These are phyloP conservation scores for Vanilla planifolia DNA, from an alignment of 106 monocot genomes.

Conservation along the genomic window DNA sequence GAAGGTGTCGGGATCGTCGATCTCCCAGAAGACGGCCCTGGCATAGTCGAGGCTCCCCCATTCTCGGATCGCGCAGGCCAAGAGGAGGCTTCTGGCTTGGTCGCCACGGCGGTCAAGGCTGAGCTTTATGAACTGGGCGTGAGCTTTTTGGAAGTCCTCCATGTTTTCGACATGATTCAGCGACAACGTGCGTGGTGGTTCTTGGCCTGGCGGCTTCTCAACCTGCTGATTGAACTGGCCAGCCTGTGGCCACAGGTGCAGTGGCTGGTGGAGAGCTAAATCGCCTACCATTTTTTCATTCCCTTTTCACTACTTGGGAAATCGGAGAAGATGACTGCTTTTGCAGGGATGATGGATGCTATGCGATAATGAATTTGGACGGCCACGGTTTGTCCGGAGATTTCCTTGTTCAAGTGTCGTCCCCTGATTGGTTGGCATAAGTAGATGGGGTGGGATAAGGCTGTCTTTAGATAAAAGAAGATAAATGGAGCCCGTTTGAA, in stretches of 20 bases:
- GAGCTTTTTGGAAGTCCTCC: constrained; percentile 61
- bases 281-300: constrained; percentile 29
- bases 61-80: constrained; percentile 43
- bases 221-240: not conserved
- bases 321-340: too few relatives aligned
- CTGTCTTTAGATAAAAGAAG: too few relatives aligned
- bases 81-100: constrained; percentile 41
- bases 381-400: too few relatives aligned
- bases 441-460: too few relatives aligned
- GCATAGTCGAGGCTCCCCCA: constrained; percentile 76
- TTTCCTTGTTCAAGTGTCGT: too few relatives aligned
- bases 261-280: constrained; percentile 24
- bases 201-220: constrained; percentile 11
- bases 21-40: constrained; percentile 38
- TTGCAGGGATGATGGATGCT: too few relatives aligned
- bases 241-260: constrained; percentile 14
- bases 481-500: too few relatives aligned
- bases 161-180: constrained; percentile 29
- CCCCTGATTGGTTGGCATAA: too few relatives aligned
- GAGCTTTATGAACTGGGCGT: constrained; percentile 67
- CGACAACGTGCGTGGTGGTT: constrained; percentile 8
- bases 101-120: constrained; percentile 29
- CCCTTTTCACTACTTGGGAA: too few relatives aligned
- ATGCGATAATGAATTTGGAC: too few relatives aligned
- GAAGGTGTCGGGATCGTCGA: constrained; percentile 34